Evolutionary conservation across 495 filamentous ascomycete genomes (phyloP), one percentile per base, ranked within the genome.

Genomic region (Penicillium longicatenatum): DNA sequence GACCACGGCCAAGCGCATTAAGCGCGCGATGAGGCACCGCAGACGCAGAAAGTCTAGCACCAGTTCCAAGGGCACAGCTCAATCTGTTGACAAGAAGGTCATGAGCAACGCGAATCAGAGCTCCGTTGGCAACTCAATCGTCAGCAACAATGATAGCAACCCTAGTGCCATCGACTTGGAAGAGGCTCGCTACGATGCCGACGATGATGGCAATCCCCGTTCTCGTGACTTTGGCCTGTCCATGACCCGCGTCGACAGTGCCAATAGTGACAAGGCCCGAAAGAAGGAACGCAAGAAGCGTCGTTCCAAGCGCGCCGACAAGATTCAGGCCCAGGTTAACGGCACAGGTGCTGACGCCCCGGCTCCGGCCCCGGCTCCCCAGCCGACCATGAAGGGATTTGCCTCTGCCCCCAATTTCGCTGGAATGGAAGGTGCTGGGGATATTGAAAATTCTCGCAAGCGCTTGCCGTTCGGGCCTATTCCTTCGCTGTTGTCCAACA

Each of bases 1-100:
- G 65, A 88, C 86, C 6, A 87, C 89, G 9, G 85, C 86, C 3
- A 91, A 89, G 70, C 82, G 87, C 6, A 84, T 94, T 64, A 87
- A 83, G 70, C 78, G 86, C 50, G 87, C 84, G 1, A 85, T 93
- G 70, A 82, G 84, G 42, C 81, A 87, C 31, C 75, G 81, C 55
- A 83, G 83, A 62, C 85, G 84, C 52, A 85, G 90, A 51, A 91
- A 91, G 70, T 90, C 88, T 0, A 92, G 86, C 63, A 78, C 79
- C 9, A 87, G 87, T 61, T 90, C 88, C 24, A 82, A 82, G 49
- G 84, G 88, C 16, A 86, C 81, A 0, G 61, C 59, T 19, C 63
- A 64, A 11, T 68, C 69, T 0, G 50, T 66, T 29, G 65, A 63
- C 14, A 72, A 70, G 43, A 62, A 61, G 12, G 58, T 66, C 0